phyloP scores from a whole-genome alignment of 176 grass and related monocot species.

The Coix lacrymajobi region DNA sequence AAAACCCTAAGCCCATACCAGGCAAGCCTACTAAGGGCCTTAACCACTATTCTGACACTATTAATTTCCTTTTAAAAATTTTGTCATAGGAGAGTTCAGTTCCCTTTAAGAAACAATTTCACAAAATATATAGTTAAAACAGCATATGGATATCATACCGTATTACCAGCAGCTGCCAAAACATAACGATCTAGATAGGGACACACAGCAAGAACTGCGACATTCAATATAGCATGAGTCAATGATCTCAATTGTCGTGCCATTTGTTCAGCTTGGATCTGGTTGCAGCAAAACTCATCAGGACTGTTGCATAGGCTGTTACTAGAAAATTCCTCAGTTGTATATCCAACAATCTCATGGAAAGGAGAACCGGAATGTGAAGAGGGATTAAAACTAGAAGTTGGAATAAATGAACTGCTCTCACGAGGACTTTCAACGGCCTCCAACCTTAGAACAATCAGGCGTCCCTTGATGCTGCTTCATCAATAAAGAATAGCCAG shows the following conservation, averaged over 20 bases:
- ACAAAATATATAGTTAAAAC: slow-evolving; percentile 17
- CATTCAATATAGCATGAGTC: slow-evolving; percentile 52
- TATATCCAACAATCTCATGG: slow-evolving; percentile 62
- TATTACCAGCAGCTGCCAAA: slow-evolving; percentile 90
- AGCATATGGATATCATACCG: slow-evolving; percentile 45
- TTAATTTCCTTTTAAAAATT: not conserved
- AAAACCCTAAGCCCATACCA: not conserved
- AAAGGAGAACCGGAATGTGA: slow-evolving; percentile 57
- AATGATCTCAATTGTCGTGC: slow-evolving; percentile 60
- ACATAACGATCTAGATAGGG: slow-evolving; percentile 84
- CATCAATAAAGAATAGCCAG: slow-evolving; percentile 27
- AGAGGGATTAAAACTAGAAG: slow-evolving; percentile 60
- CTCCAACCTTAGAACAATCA: slow-evolving; percentile 88
- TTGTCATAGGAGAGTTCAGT: not conserved
- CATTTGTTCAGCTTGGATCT: slow-evolving; percentile 66
- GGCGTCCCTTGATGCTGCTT: slow-evolving; percentile 76
- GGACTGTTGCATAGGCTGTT: slow-evolving; percentile 70
- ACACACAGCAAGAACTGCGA: slow-evolving; percentile 87
- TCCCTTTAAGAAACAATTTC: slow-evolving; percentile 8
- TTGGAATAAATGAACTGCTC: slow-evolving; percentile 42
- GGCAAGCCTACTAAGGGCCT: not conserved
- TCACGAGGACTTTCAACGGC: slow-evolving; percentile 38
- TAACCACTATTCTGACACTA: not conserved
- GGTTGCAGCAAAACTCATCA: slow-evolving; percentile 49
- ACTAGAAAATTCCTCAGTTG: slow-evolving; percentile 66